Base-by-base conservation (phyloP, 257 asterid genomes). In the Lycium ferocissimum region DNA sequence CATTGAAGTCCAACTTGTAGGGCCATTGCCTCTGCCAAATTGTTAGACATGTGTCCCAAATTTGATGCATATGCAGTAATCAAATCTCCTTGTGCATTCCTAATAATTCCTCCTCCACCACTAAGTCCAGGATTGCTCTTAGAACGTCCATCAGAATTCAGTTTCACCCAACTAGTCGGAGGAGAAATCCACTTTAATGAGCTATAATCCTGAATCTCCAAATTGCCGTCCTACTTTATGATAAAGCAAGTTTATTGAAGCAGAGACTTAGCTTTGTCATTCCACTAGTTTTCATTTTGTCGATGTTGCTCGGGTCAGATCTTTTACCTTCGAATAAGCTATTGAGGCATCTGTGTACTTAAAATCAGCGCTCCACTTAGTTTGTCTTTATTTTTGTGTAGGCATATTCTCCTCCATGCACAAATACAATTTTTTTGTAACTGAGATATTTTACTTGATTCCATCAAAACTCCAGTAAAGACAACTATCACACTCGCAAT, bases 221-320 rank as follows among this genome's bases (percentile, higher is more conserved):
- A 11, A 26, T 5, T 67, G 47, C 6, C 14, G 4, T 47, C 47
- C 47, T 14, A 45, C 20, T 35, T 35, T 14, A 67, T 35, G 43
- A 26, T 65, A 65, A 65, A 26, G 72, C 72, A 65, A 65, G 72
- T 65, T 26, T 26, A 65, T 65, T 65, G 43, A 65, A 65, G 72
- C n/a, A 65, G 33, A 26, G 9, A 12, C 72, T 26, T 14, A 26
- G 33, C 45, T 65, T 65, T 26, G 45, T 12, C 72, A 26, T 65
- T 65, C 43, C 43, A 65, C 33, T 65, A 18, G 10, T 65, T 26
- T 65, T 26, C 12, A 33, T 65, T 18, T 65, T 63, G 71, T 26
- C 71, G 26, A 26, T 63, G 9, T 26, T 65, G 45, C 18, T 65
- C 33, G 18, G 43, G 26, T 65, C 72, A 65, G 72, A 33, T 65